These are phyloP conservation scores for Chaetomium sp. DNA, from an alignment of 2,329 filamentous ascomycete genomes.

Conservation along the genomic window DNA sequence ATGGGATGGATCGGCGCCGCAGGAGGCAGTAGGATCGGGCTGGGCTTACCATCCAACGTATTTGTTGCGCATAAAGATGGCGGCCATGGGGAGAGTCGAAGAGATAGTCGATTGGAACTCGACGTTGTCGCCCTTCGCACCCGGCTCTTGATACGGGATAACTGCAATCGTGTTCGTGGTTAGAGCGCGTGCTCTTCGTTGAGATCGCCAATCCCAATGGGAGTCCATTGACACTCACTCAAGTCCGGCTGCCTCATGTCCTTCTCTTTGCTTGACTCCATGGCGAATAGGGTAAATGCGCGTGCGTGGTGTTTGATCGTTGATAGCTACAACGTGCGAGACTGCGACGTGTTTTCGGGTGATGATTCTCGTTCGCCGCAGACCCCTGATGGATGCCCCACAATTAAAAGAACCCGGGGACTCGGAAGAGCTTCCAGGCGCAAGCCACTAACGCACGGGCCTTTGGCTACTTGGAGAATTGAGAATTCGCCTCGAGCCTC, in stretches of 20 bases:
- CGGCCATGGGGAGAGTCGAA: conserved; percentile 91
- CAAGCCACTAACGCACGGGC: background rate
- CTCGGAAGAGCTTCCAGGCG: conserved; percentile 17
- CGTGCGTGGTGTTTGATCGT: background rate
- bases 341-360: conserved; percentile 16
- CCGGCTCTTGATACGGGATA: conserved; percentile 82
- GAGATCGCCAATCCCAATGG: background rate
- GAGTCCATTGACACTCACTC: conserved; percentile 39
- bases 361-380: conserved; percentile 1
- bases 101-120: conserved; percentile 73
- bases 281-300: conserved; percentile 31
- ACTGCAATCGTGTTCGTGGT: conserved; percentile 53
- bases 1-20: background rate
- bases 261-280: conserved; percentile 46
- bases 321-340: conserved; percentile 4
- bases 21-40: background rate
- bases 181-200: conserved; percentile 5
- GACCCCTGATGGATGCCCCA: conserved; percentile 9
- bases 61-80: conserved; percentile 91
- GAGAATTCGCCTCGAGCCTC: background rate
- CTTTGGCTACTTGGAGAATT: background rate
- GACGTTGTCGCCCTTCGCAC: conserved; percentile 60
- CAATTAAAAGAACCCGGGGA: conserved; percentile 6
- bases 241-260: conserved; percentile 50
- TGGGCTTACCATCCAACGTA: conserved; percentile 64